Conservation (phyloP, 2,329 filamentous ascomycete genomes). For the Talaromyces pinophilus region DNA sequence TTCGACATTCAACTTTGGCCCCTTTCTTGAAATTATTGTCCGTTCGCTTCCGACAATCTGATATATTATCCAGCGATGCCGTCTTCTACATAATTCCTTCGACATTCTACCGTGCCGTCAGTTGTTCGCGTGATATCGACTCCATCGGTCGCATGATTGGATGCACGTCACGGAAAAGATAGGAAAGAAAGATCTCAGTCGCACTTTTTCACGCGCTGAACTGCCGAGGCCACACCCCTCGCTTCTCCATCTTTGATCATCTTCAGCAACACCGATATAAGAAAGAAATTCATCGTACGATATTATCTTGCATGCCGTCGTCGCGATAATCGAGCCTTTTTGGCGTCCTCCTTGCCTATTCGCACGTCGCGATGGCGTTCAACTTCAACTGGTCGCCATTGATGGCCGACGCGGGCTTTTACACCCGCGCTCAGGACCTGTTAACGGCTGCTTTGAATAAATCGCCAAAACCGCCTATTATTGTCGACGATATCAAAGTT, state of each 20-base stretch:
- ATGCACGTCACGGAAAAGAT: constrained; percentile 19
- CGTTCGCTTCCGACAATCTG: background rate
- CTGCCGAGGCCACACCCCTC: constrained; percentile 15
- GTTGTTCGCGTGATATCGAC: constrained; percentile 6
- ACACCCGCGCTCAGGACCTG: constrained; percentile 87
- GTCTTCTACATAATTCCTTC: background rate
- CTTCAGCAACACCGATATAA: constrained; percentile 5
- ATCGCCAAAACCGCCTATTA: constrained; percentile 95
- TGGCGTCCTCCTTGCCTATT: constrained; percentile 20
- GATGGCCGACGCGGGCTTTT: constrained; percentile 89
- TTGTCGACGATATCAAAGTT: constrained; percentile 98
- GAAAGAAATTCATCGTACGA: constrained; percentile 8
- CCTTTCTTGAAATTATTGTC: constrained; percentile 12
- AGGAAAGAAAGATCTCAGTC: constrained; percentile 14
- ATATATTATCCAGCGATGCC: background rate
- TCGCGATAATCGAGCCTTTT: constrained; percentile 15
- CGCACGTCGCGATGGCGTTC: constrained; percentile 74
- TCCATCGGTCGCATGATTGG: constrained; percentile 16
- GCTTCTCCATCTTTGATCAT: background rate
- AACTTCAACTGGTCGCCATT: constrained; percentile 99
- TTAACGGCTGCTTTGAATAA: constrained; percentile 96
- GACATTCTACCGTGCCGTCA: background rate
- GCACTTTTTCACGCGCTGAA: constrained; percentile 14
- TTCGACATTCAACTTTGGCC: constrained; percentile 9
- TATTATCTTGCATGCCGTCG: constrained; percentile 11